Base-by-base conservation (phyloP, 2,329 filamentous ascomycete genomes). In the Claviceps lovelessii region DNA sequence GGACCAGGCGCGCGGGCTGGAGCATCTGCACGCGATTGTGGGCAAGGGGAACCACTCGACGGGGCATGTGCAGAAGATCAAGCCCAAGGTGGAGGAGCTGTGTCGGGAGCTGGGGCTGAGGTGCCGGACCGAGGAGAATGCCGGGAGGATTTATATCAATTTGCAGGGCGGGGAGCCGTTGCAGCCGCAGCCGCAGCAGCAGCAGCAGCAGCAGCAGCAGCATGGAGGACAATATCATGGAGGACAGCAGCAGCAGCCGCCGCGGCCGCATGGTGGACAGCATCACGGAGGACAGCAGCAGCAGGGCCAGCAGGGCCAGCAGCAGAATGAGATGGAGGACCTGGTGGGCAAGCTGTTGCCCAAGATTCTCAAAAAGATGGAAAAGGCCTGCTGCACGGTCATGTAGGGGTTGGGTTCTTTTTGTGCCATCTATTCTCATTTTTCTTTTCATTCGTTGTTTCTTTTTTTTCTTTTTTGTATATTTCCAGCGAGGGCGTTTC, bases 1-100 rank as follows among this genome's bases (percentile, higher is more conserved):
- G 61, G 90, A 90, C 56, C 81, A 82, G 66, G 69, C 78, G 53
- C 78, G 81, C 41, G 88, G 88, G 0, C 85, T 95, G 72, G 81
- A 75, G 23, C 88, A 95, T 72, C 73, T 98, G 55, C 90, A 95
- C 72, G 90, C 95, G 45, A 96, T 98, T 64, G 91, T 97, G 35
- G 93, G 93, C 64, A 95, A 91, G 71, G 93, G 93, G 3, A 93
- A 94, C 68, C 93, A 98, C 72, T 88, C 83, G 52, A 74, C 72
- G 10, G 80, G 84, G 60, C 86, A 93, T 64, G 78, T 97, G 29
- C 89, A 95, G 70, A 96, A 93, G 76, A 84, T 98, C 70, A 96
- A 95, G 73, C 93, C 93, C n/a, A 79, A 87, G 58, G 89, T 97
- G 47, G 90, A 97, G 72, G 78, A 87, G 67, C 76, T 97, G 51